Evolutionary conservation across 768 basidiomycete species (phyloP).

Genomic region (Phlebiopsis gigantea): DNA sequence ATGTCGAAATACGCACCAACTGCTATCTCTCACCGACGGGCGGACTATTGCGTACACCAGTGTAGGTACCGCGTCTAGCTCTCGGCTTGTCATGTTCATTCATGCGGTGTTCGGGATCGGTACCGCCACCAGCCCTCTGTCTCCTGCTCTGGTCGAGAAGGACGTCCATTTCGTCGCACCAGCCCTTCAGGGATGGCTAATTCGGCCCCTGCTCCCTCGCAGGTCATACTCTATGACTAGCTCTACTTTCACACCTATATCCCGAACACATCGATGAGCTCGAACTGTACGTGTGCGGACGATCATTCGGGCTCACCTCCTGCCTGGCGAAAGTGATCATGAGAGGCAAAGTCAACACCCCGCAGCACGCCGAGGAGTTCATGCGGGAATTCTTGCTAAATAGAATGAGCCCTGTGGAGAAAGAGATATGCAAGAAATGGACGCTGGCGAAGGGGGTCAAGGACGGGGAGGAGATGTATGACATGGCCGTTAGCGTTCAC

Average conservation of each 20-base stretch:
- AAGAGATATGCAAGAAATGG: constrained; percentile 33
- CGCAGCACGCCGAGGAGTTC: constrained; percentile 37
- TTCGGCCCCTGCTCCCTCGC: constrained; percentile 36
- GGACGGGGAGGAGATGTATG: constrained; percentile 39
- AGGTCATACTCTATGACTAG: constrained; percentile 33
- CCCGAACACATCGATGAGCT: constrained; percentile 33
- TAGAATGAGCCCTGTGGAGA: constrained; percentile 35
- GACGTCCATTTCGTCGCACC: constrained; percentile 43
- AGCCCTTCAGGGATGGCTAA: constrained; percentile 55
- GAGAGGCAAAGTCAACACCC: constrained; percentile 30
- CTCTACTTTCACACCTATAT: constrained; percentile 46
- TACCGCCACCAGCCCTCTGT: constrained; percentile 27
- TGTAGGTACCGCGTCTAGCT: constrained; percentile 44
- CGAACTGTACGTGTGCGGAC: constrained; percentile 45
- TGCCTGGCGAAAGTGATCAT: constrained; percentile 30
- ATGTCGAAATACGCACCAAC: too few relatives aligned
- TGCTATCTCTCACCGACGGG: constrained; percentile 28
- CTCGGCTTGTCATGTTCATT: constrained; percentile 44
- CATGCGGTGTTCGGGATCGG: constrained; percentile 55
- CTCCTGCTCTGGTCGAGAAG: constrained; percentile 32
- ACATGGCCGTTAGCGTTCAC: constrained; percentile 36
- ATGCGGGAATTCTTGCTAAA: constrained; percentile 34
- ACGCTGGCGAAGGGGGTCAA: constrained; percentile 31
- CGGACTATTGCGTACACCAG: constrained; percentile 52
- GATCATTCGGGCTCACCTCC: constrained; percentile 43